Conservation (phyloP, 75 land plant species). For the Azolla pinnata region DNA sequence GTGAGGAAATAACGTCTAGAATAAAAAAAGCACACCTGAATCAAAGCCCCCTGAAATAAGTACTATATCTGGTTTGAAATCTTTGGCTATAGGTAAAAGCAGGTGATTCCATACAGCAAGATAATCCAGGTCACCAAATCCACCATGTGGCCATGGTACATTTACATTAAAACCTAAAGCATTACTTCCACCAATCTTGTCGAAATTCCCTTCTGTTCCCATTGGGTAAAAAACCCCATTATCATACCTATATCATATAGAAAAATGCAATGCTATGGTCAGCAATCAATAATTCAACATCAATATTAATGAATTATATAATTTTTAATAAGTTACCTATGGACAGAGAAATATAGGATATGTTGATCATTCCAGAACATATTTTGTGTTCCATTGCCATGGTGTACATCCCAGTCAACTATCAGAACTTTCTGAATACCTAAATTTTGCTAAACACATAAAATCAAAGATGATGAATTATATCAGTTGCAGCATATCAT, state of each 20-base stretch:
- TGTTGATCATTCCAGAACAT: slow-evolving; percentile 83
- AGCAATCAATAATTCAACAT: too few species aligned
- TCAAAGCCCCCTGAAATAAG: slow-evolving; percentile 87
- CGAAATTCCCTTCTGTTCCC: slow-evolving; percentile 51
- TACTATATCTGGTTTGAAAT: slow-evolving; percentile 64
- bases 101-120: slow-evolving; percentile 86
- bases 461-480: neutral
- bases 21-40: too few species aligned
- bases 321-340: slow-evolving; percentile 51
- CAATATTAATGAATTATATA: neutral
- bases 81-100: slow-evolving; percentile 67
- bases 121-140: slow-evolving; percentile 83
- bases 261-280: neutral
- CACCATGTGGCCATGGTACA: slow-evolving; percentile 81
- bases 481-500: too few species aligned
- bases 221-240: slow-evolving; percentile 66
- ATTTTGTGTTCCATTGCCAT: slow-evolving; percentile 91
- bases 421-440: slow-evolving; percentile 66
- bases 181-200: slow-evolving; percentile 54
- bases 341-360: slow-evolving; percentile 84
- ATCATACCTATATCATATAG: slow-evolving; percentile 63
- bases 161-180: slow-evolving; percentile 81
- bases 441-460: slow-evolving; percentile 40
- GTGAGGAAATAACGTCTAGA: too few species aligned
- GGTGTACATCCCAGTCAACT: slow-evolving; percentile 85